Evolutionary conservation across 805 yeast species (phyloP).

Genomic region (Candida coquimbonensis): DNA sequence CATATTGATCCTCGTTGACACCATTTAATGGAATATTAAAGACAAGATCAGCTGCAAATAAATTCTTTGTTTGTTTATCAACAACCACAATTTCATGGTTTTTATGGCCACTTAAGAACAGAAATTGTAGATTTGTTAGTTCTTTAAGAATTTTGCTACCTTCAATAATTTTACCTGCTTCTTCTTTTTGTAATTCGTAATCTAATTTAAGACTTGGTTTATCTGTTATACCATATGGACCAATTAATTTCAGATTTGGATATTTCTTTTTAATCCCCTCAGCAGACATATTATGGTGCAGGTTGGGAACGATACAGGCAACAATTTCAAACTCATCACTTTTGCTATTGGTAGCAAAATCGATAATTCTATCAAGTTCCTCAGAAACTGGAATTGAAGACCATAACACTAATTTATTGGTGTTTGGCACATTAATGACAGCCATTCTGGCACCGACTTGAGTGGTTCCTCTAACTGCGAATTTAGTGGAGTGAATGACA

Average conservation of each 20-base stretch:
- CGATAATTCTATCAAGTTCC: constrained; percentile 35
- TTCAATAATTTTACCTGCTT: constrained; percentile 31
- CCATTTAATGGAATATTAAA: constrained; percentile 47
- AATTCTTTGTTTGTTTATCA: constrained; percentile 39
- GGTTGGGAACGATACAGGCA: constrained; percentile 54
- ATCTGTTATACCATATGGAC: constrained; percentile 33
- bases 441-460: constrained; percentile 35
- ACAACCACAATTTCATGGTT: constrained; percentile 53
- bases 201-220: constrained; percentile 34
- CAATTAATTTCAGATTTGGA: constrained; percentile 49
- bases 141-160: constrained; percentile 30
- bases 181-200: constrained; percentile 26
- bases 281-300: constrained; percentile 60
- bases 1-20: constrained; percentile 46
- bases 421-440: constrained; percentile 23
- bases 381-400: constrained; percentile 50
- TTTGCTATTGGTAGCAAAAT: constrained; percentile 27
- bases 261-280: constrained; percentile 39
- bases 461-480: constrained; percentile 25
- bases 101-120: constrained; percentile 48
- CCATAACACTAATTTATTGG: constrained; percentile 41
- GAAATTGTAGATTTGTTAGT: constrained; percentile 44
- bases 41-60: constrained; percentile 54
- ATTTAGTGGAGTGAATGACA: constrained; percentile 30
- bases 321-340: constrained; percentile 32